Conservation (phyloP, 2,329 filamentous ascomycete genomes). For the Epichloe festucae region DNA sequence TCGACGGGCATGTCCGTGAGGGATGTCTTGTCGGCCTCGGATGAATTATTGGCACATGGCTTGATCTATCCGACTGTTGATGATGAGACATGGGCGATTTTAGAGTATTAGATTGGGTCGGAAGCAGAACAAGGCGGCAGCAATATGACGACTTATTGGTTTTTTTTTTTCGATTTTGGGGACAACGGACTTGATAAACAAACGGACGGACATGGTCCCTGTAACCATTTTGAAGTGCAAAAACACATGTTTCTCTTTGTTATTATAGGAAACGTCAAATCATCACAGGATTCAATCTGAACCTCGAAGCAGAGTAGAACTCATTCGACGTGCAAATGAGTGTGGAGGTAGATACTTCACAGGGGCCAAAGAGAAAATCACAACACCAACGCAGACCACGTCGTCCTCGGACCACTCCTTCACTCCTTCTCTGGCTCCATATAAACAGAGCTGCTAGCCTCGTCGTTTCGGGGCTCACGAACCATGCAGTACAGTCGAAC, state of each 20-base stretch:
- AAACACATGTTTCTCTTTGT: neutral
- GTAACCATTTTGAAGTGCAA: neutral
- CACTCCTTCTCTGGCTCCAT: conserved; percentile 1
- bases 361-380: neutral
- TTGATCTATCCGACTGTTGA: conserved; percentile 85
- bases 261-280: neutral
- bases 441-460: conserved; percentile 7
- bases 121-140: neutral
- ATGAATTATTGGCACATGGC: conserved; percentile 63
- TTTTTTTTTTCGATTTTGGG: neutral
- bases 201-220: neutral
- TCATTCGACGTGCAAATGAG: neutral
- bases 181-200: conserved; percentile 6
- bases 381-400: neutral
- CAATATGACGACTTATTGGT: neutral
- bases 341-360: neutral
- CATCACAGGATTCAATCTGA: neutral
- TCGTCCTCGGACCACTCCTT: neutral
- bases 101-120: conserved; percentile 36
- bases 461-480: conserved; percentile 45
- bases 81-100: conserved; percentile 79
- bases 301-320: neutral
- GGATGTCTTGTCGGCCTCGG: conserved; percentile 64
- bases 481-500: conserved; percentile 72
- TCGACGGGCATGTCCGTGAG: conserved; percentile 50